Evolutionary conservation across 2,329 filamentous ascomycete genomes (phyloP).

Genomic region (Hortaea werneckii): DNA sequence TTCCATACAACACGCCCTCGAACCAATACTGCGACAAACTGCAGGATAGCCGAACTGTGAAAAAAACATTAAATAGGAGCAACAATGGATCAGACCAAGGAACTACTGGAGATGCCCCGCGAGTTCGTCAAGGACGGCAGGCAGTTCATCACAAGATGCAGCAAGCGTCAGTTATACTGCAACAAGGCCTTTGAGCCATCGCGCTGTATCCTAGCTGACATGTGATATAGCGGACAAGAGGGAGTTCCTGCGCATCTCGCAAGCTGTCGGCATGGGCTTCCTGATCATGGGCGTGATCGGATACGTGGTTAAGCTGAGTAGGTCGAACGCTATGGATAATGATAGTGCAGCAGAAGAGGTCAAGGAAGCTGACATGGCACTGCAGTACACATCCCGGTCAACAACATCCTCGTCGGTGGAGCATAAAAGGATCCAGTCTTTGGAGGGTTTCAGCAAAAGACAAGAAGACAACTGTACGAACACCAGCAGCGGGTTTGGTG

Average conservation of each 20-base stretch:
- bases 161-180: constrained; percentile 36
- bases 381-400: constrained; percentile 54
- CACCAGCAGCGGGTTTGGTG: no score
- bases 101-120: constrained; percentile 57
- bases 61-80: no score
- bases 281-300: constrained; percentile 61
- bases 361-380: not conserved
- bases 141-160: constrained; percentile 41
- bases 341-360: no score
- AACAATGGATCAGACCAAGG: constrained; percentile 52
- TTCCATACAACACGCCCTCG: no score
- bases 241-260: constrained; percentile 50
- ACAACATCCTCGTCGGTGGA: constrained; percentile 59
- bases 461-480: no score
- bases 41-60: no score
- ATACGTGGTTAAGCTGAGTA: constrained; percentile 61
- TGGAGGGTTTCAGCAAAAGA: no score
- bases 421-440: no score
- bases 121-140: constrained; percentile 50
- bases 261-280: constrained; percentile 60
- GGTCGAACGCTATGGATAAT: constrained; percentile 12
- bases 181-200: no score
- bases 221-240: constrained; percentile 47
- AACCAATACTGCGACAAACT: no score
- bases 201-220: no score